Evolutionary conservation across 257 asterid species (phyloP).

Genomic region (Solanum sejunctum): DNA sequence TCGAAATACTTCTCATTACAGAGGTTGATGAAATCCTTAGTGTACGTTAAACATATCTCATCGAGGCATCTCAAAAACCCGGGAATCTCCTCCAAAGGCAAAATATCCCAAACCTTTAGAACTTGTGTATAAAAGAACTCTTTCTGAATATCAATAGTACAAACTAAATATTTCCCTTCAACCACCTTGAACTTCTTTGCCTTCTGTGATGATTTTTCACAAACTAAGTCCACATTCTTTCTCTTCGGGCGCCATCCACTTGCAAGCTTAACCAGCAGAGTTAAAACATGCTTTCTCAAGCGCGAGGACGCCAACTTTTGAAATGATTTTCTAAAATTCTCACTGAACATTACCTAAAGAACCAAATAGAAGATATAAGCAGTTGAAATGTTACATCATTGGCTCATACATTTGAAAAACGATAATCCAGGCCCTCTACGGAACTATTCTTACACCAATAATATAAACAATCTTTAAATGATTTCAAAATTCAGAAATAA

Average conservation of each 20-base stretch:
- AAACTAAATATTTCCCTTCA: constrained; percentile 28
- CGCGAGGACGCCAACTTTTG: constrained; percentile 13
- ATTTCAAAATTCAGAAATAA: neutral
- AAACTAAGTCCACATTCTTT: constrained; percentile 26
- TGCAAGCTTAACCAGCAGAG: constrained; percentile 37
- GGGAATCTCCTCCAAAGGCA: constrained; percentile 29
- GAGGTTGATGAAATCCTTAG: constrained; percentile 26
- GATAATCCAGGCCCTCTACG: neutral
- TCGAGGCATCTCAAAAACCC: constrained; percentile 37
- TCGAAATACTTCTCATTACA: constrained; percentile 32
- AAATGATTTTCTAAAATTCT: constrained; percentile 45
- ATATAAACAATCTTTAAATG: neutral
- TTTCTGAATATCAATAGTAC: constrained; percentile 42
- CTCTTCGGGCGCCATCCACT: constrained; percentile 70
- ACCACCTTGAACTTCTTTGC: constrained; percentile 38
- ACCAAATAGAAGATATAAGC: neutral
- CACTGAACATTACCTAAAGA: constrained; percentile 50
- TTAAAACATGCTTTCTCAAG: constrained; percentile 22
- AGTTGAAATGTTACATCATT: neutral
- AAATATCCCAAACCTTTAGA: constrained; percentile 52
- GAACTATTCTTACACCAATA: neutral
- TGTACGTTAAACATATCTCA: constrained; percentile 26
- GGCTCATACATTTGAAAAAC: neutral
- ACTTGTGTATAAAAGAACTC: constrained; percentile 30
- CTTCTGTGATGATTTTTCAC: constrained; percentile 30